These are phyloP conservation scores for Geotrichum histeridarum DNA, from an alignment of 1,139 yeast genomes.

Conservation along the genomic window DNA sequence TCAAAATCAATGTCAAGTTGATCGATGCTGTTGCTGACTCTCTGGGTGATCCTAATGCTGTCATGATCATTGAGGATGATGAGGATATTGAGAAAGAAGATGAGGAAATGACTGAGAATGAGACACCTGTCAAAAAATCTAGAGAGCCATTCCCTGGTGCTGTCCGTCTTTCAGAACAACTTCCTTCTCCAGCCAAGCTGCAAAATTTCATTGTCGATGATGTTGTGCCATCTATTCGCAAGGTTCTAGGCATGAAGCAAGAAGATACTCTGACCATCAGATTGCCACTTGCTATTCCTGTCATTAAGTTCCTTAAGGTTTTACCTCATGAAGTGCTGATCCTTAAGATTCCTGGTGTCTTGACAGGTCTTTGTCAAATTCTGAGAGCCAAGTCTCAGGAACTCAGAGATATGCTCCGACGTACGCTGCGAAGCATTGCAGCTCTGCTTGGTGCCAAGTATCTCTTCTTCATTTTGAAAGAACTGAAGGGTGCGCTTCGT, in stretches of 20 bases:
- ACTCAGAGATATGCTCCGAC: slow-evolving; percentile 80
- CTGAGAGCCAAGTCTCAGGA: slow-evolving; percentile 83
- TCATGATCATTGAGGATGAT: slow-evolving; percentile 6
- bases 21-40: slow-evolving; percentile 62
- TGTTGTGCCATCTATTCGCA: slow-evolving; percentile 57
- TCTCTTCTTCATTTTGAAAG: slow-evolving; percentile 67
- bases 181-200: slow-evolving; percentile 40
- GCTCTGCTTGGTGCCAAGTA: slow-evolving; percentile 65
- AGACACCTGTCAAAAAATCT: slow-evolving; percentile 1
- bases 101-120: slow-evolving; percentile 29
- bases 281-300: slow-evolving; percentile 76
- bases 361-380: slow-evolving; percentile 82
- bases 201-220: slow-evolving; percentile 54
- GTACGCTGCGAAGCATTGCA: slow-evolving; percentile 63
- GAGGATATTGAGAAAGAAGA: slow-evolving; percentile 18
- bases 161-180: slow-evolving; percentile 30
- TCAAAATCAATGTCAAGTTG: slow-evolving; percentile 58
- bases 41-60: slow-evolving; percentile 30
- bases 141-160: slow-evolving; percentile 21
- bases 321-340: slow-evolving; percentile 54
- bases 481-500: slow-evolving; percentile 69
- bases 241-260: slow-evolving; percentile 47
- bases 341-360: slow-evolving; percentile 67
- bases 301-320: slow-evolving; percentile 64
- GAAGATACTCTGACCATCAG: slow-evolving; percentile 75